Percentiles rank a stretch among this genome's conserved stretches.
Evolutionary conservation across 129 eudicot genomes (phyloP).

Genomic region (Chrysanthemum seticuspe): DNA sequence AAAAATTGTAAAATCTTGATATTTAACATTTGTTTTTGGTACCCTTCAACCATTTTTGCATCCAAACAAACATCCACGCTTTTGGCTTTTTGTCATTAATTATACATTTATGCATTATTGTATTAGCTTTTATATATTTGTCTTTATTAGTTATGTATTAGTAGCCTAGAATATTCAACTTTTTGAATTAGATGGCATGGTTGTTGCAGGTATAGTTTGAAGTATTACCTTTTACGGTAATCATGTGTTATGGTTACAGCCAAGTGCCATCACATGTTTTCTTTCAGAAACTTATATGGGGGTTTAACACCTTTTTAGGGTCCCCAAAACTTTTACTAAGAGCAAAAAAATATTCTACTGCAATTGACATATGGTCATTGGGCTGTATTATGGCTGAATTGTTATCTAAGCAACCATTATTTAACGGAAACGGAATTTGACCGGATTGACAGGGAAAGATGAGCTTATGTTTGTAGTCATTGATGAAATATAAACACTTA

Average conservation of each 20-base stretch:
- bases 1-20: no score
- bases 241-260: not conserved
- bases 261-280: constrained; percentile 36
- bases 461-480: not conserved
- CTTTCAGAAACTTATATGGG: not conserved
- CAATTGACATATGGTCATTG: constrained; percentile 96
- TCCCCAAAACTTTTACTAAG: constrained; percentile 89
- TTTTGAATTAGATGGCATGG: not conserved
- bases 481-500: not conserved
- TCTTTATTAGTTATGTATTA: constrained; percentile 3
- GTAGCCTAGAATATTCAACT: not conserved
- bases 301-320: constrained; percentile 47
- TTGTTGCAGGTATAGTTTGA: not conserved
- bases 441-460: constrained; percentile 87
- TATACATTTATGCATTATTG: not conserved
- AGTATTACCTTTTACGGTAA: not conserved
- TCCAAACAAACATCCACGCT: no score
- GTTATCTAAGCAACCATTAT: constrained; percentile 77
- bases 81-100: not conserved
- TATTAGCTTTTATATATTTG: not conserved
- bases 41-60: not conserved
- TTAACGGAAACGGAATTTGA: constrained; percentile 93
- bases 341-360: constrained; percentile 86
- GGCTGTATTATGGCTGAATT: constrained; percentile 99
- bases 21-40: no score